Base-by-base conservation (phyloP, 1,139 yeast genomes). In the Kodamaea ohmeri region DNA sequence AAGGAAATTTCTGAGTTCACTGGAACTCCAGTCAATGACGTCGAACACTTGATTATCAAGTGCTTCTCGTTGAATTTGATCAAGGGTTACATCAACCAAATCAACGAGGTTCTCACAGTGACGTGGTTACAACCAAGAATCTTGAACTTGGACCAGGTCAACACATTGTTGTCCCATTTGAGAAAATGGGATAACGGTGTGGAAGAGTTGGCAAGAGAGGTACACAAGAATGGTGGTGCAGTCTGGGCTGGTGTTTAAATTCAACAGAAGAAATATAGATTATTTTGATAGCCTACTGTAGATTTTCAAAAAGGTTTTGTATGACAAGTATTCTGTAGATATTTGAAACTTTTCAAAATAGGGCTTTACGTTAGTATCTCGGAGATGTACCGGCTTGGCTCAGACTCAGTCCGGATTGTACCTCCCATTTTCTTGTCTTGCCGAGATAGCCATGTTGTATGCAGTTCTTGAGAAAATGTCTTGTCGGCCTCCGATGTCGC, bases 101-200 rank as follows among this genome's bases (percentile, higher is more conserved):
- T 89, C 35, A 78, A 79, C 40, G 78, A 83, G 56, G 65, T 82
- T 9, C 86, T 92, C 45, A 79, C 84, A 20, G 81, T 92, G 38
- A 80, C 87, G 16, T 92, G 98, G 97, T 82, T 90, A 46, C 97
- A 92, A 66, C 97, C 98, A 40, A 76, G 97, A 55, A 87, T 89
- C 40, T 82, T 92, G 73, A 87, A 87, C 56, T 73, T 71, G 51
- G 77, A 76, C 35, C 97, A 92, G 68, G 86, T 90, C 43, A 76
- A 72, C 40, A 73, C 75, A 40, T 88, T 92, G 83, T 79, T 79
- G 50, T 73, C 73, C 43, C 84, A 87, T 53, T 74, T 92, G 55
- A 72, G 72, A 25, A 73, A 71, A 38, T 92, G 98, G 98, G 83
- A 85, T 52, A 61, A 61, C 39, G 82, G 80, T 51, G 96, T 90